These are phyloP conservation scores for Nicotiana paniculata DNA, from an alignment of 257 asterid genomes.

Conservation along the genomic window DNA sequence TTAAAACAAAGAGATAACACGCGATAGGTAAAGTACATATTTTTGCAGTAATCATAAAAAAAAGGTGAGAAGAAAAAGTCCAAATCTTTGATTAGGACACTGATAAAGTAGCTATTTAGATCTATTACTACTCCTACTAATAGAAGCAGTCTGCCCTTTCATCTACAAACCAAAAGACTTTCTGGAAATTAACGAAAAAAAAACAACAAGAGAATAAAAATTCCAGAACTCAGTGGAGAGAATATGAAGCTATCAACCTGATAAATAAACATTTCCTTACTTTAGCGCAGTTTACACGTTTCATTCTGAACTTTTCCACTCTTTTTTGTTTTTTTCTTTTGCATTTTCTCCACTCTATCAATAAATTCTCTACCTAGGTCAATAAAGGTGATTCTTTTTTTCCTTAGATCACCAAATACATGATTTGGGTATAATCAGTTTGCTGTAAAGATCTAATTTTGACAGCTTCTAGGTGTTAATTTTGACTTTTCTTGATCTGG, in stretches of 20 bases:
- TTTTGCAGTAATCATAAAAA: too few species aligned
- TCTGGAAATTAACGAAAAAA: neutral
- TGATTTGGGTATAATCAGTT: neutral
- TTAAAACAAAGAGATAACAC: too few species aligned
- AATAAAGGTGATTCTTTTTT: neutral
- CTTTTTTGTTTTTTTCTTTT: neutral
- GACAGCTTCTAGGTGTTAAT: neutral
- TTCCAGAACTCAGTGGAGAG: neutral
- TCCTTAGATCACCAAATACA: neutral
- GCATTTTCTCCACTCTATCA: neutral
- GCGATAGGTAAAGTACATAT: too few species aligned
- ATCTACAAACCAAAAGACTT: too few species aligned
- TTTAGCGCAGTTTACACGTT: slow-evolving; percentile 4
- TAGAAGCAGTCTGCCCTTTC: neutral
- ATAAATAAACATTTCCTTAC: neutral
- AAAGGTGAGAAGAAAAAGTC: too few species aligned
- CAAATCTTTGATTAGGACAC: neutral
- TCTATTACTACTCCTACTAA: neutral
- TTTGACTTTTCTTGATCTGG: neutral
- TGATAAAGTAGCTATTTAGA: neutral
- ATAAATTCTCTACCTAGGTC: neutral
- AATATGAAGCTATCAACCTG: neutral
- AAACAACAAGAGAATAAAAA: neutral
- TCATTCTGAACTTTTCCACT: neutral
- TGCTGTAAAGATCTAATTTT: neutral